Conservation (phyloP, 2,329 filamentous ascomycete genomes). For the Pezicula neosporulosa region DNA sequence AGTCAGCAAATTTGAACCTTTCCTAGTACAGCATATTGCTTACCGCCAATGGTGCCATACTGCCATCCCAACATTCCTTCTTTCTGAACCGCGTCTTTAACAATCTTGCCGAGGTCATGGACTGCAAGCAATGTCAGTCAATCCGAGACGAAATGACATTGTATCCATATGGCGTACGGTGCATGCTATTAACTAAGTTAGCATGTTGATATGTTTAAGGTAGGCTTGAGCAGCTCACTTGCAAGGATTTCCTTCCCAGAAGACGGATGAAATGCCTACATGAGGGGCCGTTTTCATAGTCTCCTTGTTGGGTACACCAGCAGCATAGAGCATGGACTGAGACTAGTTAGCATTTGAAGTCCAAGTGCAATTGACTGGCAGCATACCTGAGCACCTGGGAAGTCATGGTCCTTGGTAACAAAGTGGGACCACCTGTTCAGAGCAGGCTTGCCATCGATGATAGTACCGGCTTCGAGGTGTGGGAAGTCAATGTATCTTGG, state of each 20-base stretch:
- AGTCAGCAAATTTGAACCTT: too few species aligned
- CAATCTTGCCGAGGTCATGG: conserved; percentile 80
- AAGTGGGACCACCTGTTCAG: conserved; percentile 85
- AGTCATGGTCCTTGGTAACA: conserved; percentile 83
- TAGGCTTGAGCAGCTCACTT: conserved; percentile 55
- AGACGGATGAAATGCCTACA: conserved; percentile 85
- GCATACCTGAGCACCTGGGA: conserved; percentile 81
- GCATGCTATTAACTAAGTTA: conserved; percentile 37
- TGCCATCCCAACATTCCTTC: conserved; percentile 92
- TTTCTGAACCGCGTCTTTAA: conserved; percentile 77
- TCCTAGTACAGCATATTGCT: neutral
- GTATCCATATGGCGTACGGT: conserved; percentile 34
- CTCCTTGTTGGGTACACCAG: conserved; percentile 77
- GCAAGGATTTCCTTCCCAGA: conserved; percentile 98
- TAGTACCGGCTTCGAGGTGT: conserved; percentile 21
- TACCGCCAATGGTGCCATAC: conserved; percentile 82
- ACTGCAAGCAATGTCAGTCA: conserved; percentile 48
- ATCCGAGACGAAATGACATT: conserved; percentile 1
- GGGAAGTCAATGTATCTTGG: conserved; percentile 29
- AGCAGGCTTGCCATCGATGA: conserved; percentile 52
- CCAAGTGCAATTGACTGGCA: conserved; percentile 1
- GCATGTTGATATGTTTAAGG: neutral
- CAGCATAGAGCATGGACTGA: conserved; percentile 91
- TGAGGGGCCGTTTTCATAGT: conserved; percentile 90
- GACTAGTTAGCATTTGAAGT: neutral